These are phyloP conservation scores for Diplodia corticola DNA, from an alignment of 2,329 filamentous ascomycete species.

Conservation along the genomic window DNA sequence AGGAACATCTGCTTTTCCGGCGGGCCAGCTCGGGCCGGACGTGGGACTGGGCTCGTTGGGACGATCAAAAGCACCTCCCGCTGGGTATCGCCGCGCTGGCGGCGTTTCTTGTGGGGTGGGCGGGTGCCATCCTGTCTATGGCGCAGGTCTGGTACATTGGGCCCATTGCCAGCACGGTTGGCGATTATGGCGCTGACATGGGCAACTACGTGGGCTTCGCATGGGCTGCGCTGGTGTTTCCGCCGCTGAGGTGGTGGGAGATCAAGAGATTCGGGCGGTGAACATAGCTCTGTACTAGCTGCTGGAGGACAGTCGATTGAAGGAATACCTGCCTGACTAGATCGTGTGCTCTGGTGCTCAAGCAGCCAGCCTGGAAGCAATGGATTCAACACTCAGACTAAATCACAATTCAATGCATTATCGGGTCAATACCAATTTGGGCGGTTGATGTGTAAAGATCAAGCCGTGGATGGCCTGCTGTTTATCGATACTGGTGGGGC, in stretches of 20 bases:
- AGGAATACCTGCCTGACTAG: no score
- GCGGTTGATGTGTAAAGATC: not conserved
- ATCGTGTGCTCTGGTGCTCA: not conserved
- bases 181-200: constrained; percentile 61
- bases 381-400: not conserved
- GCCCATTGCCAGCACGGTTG: constrained; percentile 59
- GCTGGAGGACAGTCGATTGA: not conserved
- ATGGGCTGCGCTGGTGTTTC: constrained; percentile 60
- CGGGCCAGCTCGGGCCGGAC: constrained; percentile 32
- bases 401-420: not conserved
- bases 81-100: constrained; percentile 61
- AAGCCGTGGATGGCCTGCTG: not conserved
- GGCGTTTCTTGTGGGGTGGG: constrained; percentile 66
- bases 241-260: constrained; percentile 55
- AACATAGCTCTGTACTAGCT: constrained; percentile 17
- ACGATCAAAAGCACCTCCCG: constrained; percentile 59
- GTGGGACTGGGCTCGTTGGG: constrained; percentile 60
- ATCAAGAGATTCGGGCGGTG: constrained; percentile 52
- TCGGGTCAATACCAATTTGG: not conserved
- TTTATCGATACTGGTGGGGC: constrained; percentile 14
- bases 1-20: constrained; percentile 65
- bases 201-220: constrained; percentile 62
- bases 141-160: constrained; percentile 70
- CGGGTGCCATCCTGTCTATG: constrained; percentile 66
- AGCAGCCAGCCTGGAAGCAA: not conserved